Conservation (phyloP, 345 rosid species). For the Rubroshorea leprosula region DNA sequence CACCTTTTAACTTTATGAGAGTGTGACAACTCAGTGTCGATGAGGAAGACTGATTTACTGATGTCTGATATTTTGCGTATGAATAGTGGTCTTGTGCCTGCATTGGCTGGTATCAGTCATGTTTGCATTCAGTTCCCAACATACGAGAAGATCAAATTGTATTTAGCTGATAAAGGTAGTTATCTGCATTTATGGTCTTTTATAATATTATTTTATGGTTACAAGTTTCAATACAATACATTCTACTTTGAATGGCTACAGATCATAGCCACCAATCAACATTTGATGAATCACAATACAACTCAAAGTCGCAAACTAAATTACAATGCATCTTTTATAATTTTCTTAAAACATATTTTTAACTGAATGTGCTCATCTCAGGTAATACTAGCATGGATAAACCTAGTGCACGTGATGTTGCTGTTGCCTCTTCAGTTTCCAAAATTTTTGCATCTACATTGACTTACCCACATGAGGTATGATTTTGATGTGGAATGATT, state of each 20-base stretch:
- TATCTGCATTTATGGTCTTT: background rate
- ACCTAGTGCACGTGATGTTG: conserved; percentile 70
- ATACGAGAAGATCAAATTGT: conserved; percentile 60
- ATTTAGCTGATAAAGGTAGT: conserved; percentile 62
- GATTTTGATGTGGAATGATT: background rate
- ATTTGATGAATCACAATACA: too few relatives aligned
- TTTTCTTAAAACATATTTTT: background rate
- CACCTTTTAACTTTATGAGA: background rate
- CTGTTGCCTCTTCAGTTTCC: conserved; percentile 81
- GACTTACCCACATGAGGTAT: conserved; percentile 92
- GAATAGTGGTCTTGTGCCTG: conserved; percentile 80
- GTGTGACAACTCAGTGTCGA: background rate
- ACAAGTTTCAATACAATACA: too few relatives aligned
- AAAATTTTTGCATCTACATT: conserved; percentile 86
- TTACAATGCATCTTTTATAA: background rate
- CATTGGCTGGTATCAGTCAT: conserved; percentile 87
- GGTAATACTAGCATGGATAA: conserved; percentile 58
- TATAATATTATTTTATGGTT: too few relatives aligned
- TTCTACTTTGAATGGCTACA: too few relatives aligned
- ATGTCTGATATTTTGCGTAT: conserved; percentile 14
- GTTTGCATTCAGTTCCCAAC: conserved; percentile 90
- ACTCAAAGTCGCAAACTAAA: too few relatives aligned
- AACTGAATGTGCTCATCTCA: conserved; percentile 32
- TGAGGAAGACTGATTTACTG: background rate
- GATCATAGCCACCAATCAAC: too few relatives aligned